Evolutionary conservation across 805 yeast species (phyloP), one percentile per base, ranked within the genome.

Genomic region (Candida xiaguanensis): DNA sequence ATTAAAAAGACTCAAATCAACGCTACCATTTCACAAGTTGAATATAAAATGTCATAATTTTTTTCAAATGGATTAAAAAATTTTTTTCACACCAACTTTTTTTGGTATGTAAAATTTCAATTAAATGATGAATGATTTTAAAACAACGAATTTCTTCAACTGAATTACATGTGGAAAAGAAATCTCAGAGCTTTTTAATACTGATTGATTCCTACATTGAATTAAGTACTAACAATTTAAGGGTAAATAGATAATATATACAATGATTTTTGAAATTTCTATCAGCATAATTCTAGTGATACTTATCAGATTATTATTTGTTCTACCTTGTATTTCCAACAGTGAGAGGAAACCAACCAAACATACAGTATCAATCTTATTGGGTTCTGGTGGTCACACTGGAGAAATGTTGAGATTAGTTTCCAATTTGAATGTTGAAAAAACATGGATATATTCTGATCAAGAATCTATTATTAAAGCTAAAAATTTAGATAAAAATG

Each of bases 311-410:
- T 45, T 63, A 9, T 28, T 59, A 12, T 29, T 28, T 13, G 46
- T 63, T 3, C 41, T 59, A 9, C 67, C 67, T 28, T n/a, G 18
- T 5, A 15, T 28, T 16, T 5, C 7, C 17, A 19, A 28, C 9
- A 12, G 16, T 19, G n/a, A 9, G 5, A 11, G 12, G 9, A 15
- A 8, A 4, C 7, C 24, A 8, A n/a, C 9, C 3, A 9, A 11
- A 13, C 13, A 5, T 7, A 24, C 36, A n/a, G 24, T 36, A 12
- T 15, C 41, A 12, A 34, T 38, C 4, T 31, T 38, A 3, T 62
- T 91, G 8, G 98, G 98, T 0, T 88, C 96, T 0, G 99, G 99
- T 1, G 98, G 97, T 2, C 98, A 89, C 53, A 89, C 97, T 0
- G 97, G 96, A 1, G 97, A 91, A 58, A 87, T 91, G 95, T 58